Base-by-base conservation (phyloP, 192 early-diverging fungal species). In the Kickxella alabastrina region DNA sequence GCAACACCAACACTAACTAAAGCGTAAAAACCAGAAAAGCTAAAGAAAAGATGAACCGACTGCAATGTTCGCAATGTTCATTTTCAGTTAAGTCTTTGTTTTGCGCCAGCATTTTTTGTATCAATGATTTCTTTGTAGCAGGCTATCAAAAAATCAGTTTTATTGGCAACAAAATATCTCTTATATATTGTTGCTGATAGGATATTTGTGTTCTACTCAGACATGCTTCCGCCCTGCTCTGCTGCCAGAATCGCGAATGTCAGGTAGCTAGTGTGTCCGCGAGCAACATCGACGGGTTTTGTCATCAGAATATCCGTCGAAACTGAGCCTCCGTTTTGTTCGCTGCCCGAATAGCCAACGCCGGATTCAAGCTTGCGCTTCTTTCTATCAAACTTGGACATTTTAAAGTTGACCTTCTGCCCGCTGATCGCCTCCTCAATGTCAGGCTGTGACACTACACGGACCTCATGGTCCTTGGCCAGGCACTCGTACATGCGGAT, bases 401-500 rank as follows among this genome's bases (percentile, higher is more conserved):
- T 28, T 38, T 50, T 66, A 47, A 64, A 78, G 38, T 56, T 71
- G 18, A 62, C 31, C 48, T 67, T 71, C 27, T 53, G 36, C 0
- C 74, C 74, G n/a, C 26, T 59, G 37, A 83, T 82, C 0, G 85
- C 87, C 54, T 83, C 72, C 5, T 82, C 79, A 18, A 94, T 80
- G 2, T 84, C 79, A 15, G 83, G 77, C 23, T 85, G 67, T 3
- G 74, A 77, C 18, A 85, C 72, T 1, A 77, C 77, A 5, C 83
- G 68, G 10, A 92, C 74, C 12, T 93, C 85, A 54, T 93, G 81
- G 47, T 84, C 77, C 24, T 89, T 83, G n/a, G 83, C 77, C 42
- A 98, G 75, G n/a, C 87, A 88, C 59, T 98, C 95, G 56, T 82
- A 93, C 95, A 98, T 97, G 22, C 81, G 77, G 15, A 93, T 88